phyloP scores from a whole-genome alignment of 2,329 filamentous ascomycete species.

The Magnaporthiopsis incrustans region DNA sequence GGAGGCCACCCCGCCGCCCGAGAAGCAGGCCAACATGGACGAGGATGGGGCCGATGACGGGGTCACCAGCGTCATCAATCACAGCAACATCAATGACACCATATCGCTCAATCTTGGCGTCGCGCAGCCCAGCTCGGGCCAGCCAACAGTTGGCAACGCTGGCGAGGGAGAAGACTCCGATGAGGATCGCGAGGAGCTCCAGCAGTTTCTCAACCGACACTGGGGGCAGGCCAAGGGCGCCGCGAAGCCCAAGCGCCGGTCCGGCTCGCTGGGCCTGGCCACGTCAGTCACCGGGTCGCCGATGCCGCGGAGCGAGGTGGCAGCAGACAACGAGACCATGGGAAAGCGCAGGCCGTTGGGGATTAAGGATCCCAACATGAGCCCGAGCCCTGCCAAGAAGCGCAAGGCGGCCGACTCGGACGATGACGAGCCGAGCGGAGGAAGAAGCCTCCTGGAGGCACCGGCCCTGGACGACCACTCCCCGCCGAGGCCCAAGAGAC shows the following conservation, averaged over 20 bases:
- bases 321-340: constrained; percentile 5
- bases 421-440: constrained; percentile 13
- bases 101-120: constrained; percentile 9
- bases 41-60: constrained; percentile 6
- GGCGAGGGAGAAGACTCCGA: background rate
- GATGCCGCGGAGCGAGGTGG: constrained; percentile 15
- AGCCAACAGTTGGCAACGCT: background rate
- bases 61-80: constrained; percentile 1
- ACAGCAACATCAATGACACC: constrained; percentile 9
- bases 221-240: constrained; percentile 15
- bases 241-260: constrained; percentile 17
- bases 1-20: constrained; percentile 9
- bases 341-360: constrained; percentile 22
- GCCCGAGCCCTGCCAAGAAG: constrained; percentile 30
- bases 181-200: constrained; percentile 22
- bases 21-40: background rate
- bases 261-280: constrained; percentile 18
- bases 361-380: constrained; percentile 26
- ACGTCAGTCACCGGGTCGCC: constrained; percentile 23
- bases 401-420: constrained; percentile 22
- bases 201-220: constrained; percentile 26
- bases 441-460: constrained; percentile 15
- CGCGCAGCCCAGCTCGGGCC: background rate
- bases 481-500: constrained; percentile 21
- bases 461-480: constrained; percentile 18